Evolutionary conservation across 371 early-diverging fungal species (phyloP).

Genomic region (Mortierella sp.): DNA sequence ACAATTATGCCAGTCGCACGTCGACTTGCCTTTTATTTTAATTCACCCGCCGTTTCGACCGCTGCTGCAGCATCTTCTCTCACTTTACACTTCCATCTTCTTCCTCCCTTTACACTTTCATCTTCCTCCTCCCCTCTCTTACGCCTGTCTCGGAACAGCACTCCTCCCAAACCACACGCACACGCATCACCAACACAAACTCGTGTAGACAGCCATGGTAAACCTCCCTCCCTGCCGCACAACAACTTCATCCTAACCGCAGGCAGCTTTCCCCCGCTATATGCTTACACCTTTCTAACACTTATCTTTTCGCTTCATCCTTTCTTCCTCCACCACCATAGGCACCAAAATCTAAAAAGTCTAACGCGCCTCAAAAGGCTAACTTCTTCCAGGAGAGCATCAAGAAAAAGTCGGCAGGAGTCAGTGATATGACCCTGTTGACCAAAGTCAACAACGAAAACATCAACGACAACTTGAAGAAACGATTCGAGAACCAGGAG

Average conservation of each 20-base stretch:
- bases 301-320: neutral
- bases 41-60: neutral
- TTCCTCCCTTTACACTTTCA: neutral
- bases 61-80: neutral
- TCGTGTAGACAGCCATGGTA: constrained; percentile 27
- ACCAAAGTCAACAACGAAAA: constrained; percentile 89
- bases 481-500: constrained; percentile 86
- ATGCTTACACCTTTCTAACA: neutral
- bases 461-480: constrained; percentile 89
- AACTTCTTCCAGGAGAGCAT: constrained; percentile 86
- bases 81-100: constrained; percentile 2
- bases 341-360: constrained; percentile 55
- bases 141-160: neutral
- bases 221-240: neutral
- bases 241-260: neutral
- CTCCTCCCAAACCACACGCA: neutral
- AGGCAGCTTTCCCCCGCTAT: neutral
- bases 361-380: constrained; percentile 71
- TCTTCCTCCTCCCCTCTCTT: neutral
- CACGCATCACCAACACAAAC: neutral
- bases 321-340: neutral
- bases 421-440: constrained; percentile 90
- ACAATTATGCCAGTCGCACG: neutral
- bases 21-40: neutral
- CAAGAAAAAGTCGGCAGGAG: constrained; percentile 89